Percentiles rank a stretch among this genome's conserved stretches.
phyloP scores from a whole-genome alignment of 1,284 basidiomycete species.

The Trichosporon inkin region DNA sequence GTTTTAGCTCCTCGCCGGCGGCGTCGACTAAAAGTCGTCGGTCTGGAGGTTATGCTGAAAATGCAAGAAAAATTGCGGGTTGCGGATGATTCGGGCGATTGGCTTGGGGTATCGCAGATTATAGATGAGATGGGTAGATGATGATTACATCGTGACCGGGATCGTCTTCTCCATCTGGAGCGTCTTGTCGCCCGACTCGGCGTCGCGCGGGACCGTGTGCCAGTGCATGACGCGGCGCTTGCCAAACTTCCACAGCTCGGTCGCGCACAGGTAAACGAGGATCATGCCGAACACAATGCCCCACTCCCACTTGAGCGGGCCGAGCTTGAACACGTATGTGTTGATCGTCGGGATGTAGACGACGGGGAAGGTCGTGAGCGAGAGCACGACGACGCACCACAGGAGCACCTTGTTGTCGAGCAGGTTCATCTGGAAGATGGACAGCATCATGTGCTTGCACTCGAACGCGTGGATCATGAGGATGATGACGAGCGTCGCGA shows the following conservation, averaged over 20 bases:
- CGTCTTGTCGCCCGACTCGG: conserved; percentile 36
- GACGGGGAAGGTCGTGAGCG: conserved; percentile 45
- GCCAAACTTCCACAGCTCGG: conserved; percentile 42
- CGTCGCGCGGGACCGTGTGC: conserved; percentile 5
- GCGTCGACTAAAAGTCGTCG: too few species aligned
- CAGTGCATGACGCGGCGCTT: conserved; percentile 33
- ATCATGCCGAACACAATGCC: conserved; percentile 50
- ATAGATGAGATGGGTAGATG: background rate
- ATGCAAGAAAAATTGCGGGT: background rate
- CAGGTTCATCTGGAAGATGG: conserved; percentile 55
- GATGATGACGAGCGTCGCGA: conserved; percentile 58
- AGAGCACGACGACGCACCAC: conserved; percentile 51
- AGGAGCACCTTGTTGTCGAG: conserved; percentile 58
- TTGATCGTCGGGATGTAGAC: conserved; percentile 51
- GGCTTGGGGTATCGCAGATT: background rate
- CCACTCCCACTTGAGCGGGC: conserved; percentile 48
- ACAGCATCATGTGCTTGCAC: conserved; percentile 49
- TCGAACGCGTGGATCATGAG: conserved; percentile 49
- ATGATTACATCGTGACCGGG: conserved; percentile 4
- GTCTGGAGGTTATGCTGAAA: background rate
- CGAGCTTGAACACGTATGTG: conserved; percentile 47
- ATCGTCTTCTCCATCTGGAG: conserved; percentile 42
- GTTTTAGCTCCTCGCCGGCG: too few species aligned
- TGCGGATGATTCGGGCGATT: background rate
- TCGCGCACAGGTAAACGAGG: conserved; percentile 40